These are phyloP conservation scores for Calonectria ilicicola DNA, from an alignment of 2,329 filamentous ascomycete species.

Conservation along the genomic window DNA sequence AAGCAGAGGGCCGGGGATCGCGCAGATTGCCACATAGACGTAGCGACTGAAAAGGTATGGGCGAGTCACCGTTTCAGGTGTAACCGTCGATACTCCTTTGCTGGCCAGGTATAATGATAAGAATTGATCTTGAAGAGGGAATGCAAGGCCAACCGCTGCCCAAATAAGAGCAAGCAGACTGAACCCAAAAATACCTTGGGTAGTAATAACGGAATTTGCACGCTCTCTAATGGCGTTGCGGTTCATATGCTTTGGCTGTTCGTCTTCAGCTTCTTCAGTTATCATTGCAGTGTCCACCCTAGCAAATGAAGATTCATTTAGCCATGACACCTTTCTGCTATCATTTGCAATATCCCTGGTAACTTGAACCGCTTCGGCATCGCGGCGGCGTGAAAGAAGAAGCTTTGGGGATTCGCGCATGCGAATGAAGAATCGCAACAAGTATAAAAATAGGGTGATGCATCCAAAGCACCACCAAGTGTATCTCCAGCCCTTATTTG, in stretches of 20 bases:
- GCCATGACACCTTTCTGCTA: neutral
- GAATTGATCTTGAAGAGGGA: neutral
- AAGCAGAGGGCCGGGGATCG: neutral
- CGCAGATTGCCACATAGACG: neutral
- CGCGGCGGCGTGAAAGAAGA: neutral
- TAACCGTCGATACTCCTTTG: neutral
- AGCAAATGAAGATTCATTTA: neutral
- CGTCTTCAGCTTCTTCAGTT: neutral
- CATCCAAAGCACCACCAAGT: neutral
- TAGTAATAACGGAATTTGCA: neutral
- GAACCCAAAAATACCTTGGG: neutral
- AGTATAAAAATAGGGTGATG: neutral
- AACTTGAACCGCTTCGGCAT: neutral
- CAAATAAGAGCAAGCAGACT: neutral
- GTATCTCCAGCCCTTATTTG: conserved; percentile 1
- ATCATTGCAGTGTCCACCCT: neutral
- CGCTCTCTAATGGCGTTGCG: neutral
- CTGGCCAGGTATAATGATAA: neutral
- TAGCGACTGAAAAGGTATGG: neutral
- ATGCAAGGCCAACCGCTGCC: neutral
- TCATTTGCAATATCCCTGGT: neutral
- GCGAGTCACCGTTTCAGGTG: neutral
- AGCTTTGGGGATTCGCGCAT: neutral
- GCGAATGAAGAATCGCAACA: neutral
- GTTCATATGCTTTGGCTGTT: neutral